Conservation (phyloP, 441 rosid species). For the Adansonia grandidieri region DNA sequence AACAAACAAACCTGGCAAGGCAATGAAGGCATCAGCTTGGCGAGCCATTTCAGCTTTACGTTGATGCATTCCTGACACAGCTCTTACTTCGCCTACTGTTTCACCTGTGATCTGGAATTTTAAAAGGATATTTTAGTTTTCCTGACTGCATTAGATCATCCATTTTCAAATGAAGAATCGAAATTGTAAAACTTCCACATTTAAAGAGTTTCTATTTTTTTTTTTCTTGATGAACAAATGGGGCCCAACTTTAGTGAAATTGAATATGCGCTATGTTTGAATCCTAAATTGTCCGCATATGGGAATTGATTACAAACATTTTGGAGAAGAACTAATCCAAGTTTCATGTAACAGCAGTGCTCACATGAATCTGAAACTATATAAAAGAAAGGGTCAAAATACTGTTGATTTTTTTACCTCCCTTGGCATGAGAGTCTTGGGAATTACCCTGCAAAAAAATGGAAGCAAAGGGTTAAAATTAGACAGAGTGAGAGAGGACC, state of each 20-base stretch:
- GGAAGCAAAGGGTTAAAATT: background rate
- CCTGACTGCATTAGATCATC: background rate
- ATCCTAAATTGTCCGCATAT: slow-evolving; percentile 14
- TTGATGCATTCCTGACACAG: slow-evolving; percentile 75
- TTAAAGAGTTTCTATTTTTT: background rate
- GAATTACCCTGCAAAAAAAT: slow-evolving; percentile 58
- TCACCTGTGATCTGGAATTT: slow-evolving; percentile 60
- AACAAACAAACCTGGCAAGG: slow-evolving; percentile 54
- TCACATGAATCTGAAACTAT: slow-evolving; percentile 3
- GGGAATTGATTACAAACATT: background rate
- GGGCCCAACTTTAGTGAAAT: slow-evolving; percentile 17
- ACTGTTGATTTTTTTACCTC: slow-evolving; percentile 48
- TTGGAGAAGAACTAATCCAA: background rate
- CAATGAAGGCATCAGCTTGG: slow-evolving; percentile 77
- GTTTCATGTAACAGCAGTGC: background rate
- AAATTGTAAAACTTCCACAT: no score
- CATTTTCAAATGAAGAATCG: background rate
- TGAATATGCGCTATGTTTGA: slow-evolving; percentile 13
- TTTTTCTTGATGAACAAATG: background rate
- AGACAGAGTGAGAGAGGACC: background rate
- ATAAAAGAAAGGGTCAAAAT: background rate
- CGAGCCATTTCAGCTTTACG: slow-evolving; percentile 81
- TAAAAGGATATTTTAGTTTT: background rate
- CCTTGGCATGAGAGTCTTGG: slow-evolving; percentile 63
- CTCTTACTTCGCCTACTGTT: slow-evolving; percentile 62